Evolutionary conservation across 139 green algal genomes (phyloP).

Genomic region (Yamagishiella unicocca): DNA sequence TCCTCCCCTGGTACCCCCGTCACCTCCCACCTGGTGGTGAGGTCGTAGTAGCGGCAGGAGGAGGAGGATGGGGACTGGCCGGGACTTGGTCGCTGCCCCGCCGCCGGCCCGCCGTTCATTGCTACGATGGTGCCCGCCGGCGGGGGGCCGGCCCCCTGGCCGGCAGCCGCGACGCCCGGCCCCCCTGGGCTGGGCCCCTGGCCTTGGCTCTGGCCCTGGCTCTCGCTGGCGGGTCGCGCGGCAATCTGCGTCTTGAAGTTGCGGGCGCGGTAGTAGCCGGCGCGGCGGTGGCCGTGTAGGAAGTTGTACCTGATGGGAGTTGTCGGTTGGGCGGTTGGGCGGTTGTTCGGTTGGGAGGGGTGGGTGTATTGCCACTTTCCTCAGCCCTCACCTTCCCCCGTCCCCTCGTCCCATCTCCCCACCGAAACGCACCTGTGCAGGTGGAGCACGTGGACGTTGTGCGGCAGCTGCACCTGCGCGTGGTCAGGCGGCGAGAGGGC

Average conservation of each 20-base stretch:
- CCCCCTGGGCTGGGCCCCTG: too few relatives aligned
- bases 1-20: too few relatives aligned
- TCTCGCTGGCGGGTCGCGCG: not conserved
- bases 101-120: too few relatives aligned
- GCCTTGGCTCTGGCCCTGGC: too few relatives aligned
- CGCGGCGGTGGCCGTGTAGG: constrained; percentile 57
- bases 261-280: constrained; percentile 59
- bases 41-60: too few relatives aligned
- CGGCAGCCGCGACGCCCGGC: too few relatives aligned
- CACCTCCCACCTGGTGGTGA: too few relatives aligned
- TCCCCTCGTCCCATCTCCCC: not conserved
- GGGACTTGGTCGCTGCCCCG: not conserved
- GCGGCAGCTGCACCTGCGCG: constrained; percentile 30
- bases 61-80: too few relatives aligned
- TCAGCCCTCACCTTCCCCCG: not conserved
- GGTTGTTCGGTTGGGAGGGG: not conserved
- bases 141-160: too few relatives aligned
- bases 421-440: not conserved
- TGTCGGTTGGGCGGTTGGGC: too few relatives aligned
- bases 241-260: constrained; percentile 50
- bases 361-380: too few relatives aligned
- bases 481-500: too few relatives aligned
- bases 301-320: constrained; percentile 46
- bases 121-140: not conserved
- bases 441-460: constrained; percentile 38